Evolutionary conservation across 495 filamentous ascomycete species (phyloP), one percentile per base, ranked within the genome.

Genomic region (Parathielavia appendiculata): DNA sequence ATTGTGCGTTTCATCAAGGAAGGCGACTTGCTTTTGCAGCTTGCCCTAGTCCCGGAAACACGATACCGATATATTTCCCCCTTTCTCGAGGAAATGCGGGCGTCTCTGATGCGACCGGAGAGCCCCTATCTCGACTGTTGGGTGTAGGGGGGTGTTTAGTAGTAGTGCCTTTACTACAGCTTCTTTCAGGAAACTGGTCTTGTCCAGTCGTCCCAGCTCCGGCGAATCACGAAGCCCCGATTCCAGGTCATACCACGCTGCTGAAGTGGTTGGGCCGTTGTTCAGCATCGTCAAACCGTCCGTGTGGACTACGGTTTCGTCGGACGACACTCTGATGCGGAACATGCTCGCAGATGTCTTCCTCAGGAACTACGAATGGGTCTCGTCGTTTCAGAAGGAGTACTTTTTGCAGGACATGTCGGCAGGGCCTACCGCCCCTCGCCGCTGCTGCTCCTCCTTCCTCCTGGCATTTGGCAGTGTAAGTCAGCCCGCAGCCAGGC

Each of bases 1-100:
- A 63, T 73, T 35, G 11, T 69, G 16, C 67, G 65, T 17, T 63
- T 67, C 43, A 55, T 70, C 44, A 65, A 36, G 39, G 66, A 65
- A 43, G 69, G 70, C 0, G 66, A 71, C 57, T 54, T 70, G 13
- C 51, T 71, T 4, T 59, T 71, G 14, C 67, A 73, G 49, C 54
- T 73, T 32, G 60, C 69, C 5, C 35, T 71, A 26, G 45, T 55
- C 34, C 69, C 70, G 23, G 70, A 73, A 43, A 58, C 61, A n/a
- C 60, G 69, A 1, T 65, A 63, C 14, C 67, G 70, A 34, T 73
- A 71, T 40, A 65, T 65, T 35, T 71, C 71, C 46, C 67, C 69
- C 3, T 66, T 63, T 36, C 22, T 57, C 4, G 9, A 47, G 19
- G 60, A 70, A 11, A 71, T 71, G 65, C 67, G 40, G 12, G 11